Evolutionary conservation across 345 rosid genomes (phyloP), one percentile per base, ranked within the genome.

Genomic region (Cochlearia excelsa): DNA sequence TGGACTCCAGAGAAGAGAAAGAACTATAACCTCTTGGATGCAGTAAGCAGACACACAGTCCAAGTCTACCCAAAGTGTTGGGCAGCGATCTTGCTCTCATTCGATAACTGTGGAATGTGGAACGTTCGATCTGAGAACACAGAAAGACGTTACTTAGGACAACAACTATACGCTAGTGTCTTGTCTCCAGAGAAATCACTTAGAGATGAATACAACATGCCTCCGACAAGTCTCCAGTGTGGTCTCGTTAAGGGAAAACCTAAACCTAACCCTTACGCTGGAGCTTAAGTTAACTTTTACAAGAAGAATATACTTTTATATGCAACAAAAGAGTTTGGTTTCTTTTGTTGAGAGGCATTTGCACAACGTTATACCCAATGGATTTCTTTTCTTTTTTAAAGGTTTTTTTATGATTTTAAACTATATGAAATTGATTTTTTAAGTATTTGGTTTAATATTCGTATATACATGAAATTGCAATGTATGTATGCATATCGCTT

Each of bases 51-150:
- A 54, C 84, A 84, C 63, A 87, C 95, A 3, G 39, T 87, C 10
- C 93, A 87, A 58, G 93, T 90, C 33, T 87, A 75, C 75, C 97
- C 97, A 3, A 85, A 85, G 43, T 87, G 90, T 4, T 87, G 97
- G 95, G 84, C 91, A 1, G 97, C 97, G 2, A 76, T 90, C 26
- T 33, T 90, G 56, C 66, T 87, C 76, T 69, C 97, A 30, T 85
- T 90, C 59, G 95, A 90, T 66, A 90, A 87, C 45, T 84, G 85
- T 1, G 97, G 97, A 26, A 90, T 90, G 97, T 90, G 97, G 97
- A 90, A 87, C 71, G 28, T 90, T 34, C 69, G 94, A 46, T 90
- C 95, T 0, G 87, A 85, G 56, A 54, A 74, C 28, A 56, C 67
- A n/a, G 96, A 87, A 57, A 85, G 83, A 56, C 51, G 79, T 2